Percentiles rank a stretch among this genome's conserved stretches.
phyloP scores from a whole-genome alignment of 169 alveolate genomes.

The Eimeria praecox region DNA sequence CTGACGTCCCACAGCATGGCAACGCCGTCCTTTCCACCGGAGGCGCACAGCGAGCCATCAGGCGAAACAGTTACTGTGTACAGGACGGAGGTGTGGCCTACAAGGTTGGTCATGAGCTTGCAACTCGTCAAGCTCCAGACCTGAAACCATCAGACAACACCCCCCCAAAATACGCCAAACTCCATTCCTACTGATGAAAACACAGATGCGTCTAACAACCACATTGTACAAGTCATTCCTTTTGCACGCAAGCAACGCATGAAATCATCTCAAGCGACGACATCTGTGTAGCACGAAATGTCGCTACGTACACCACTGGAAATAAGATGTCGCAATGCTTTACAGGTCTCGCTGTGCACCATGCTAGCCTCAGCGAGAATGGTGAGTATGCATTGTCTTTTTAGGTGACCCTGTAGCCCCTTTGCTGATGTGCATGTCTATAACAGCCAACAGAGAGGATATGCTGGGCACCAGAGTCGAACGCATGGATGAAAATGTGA shows the following conservation, averaged over 20 bases:
- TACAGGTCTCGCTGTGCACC: constrained; percentile 19
- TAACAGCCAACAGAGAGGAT: constrained; percentile 39
- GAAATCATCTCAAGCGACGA: not conserved
- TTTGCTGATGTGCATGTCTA: not conserved
- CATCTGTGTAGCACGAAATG: not conserved
- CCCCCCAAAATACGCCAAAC: not conserved
- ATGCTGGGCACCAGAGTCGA: constrained; percentile 37
- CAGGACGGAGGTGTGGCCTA: constrained; percentile 97
- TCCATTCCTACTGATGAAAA: not conserved
- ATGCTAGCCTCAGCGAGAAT: not conserved
- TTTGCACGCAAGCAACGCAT: not conserved
- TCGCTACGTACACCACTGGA: not conserved
- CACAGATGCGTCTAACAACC: not conserved
- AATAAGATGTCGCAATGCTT: not conserved
- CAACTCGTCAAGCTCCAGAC: constrained; percentile 97
- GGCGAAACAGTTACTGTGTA: constrained; percentile 97
- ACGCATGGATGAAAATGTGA: not conserved
- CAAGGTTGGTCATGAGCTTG: constrained; percentile 96
- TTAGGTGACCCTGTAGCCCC: constrained; percentile 41
- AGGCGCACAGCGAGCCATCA: constrained; percentile 98
- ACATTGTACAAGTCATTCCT: not conserved
- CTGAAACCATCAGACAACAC: constrained; percentile 65
- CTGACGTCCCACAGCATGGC: constrained; percentile 97
- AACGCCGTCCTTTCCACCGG: constrained; percentile 99
- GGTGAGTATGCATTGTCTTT: not conserved